A percentile compares a stretch with the other conserved stretches of the same genome.
phyloP scores from a whole-genome alignment of 495 filamentous ascomycete species.

The Penicillium malachiteum region DNA sequence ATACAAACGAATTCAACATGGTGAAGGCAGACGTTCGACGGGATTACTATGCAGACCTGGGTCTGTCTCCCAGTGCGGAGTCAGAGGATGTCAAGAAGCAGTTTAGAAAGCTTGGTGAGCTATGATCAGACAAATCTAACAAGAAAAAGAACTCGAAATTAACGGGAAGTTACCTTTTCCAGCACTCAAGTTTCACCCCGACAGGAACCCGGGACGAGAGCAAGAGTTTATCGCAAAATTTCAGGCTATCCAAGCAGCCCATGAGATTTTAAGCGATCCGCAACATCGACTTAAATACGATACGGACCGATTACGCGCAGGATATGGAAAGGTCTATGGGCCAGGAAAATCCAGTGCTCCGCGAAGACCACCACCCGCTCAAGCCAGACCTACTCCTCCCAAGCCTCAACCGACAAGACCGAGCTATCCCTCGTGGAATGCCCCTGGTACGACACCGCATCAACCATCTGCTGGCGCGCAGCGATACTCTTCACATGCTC shows the following conservation, averaged over 20 bases:
- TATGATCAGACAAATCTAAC: neutral
- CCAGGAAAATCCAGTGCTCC: slow-evolving; percentile 30
- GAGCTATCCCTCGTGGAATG: slow-evolving; percentile 14
- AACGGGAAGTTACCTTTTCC: neutral
- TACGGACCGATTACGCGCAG: slow-evolving; percentile 57
- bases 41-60: slow-evolving; percentile 88
- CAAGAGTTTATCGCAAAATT: slow-evolving; percentile 76
- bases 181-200: slow-evolving; percentile 87
- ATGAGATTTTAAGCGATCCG: slow-evolving; percentile 77
- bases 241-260: slow-evolving; percentile 78
- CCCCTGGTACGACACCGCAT: slow-evolving; percentile 33
- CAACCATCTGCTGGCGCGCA: slow-evolving; percentile 53
- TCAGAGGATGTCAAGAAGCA: slow-evolving; percentile 77
- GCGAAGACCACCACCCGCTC: slow-evolving; percentile 28
- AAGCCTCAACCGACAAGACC: slow-evolving; percentile 32
- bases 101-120: slow-evolving; percentile 77
- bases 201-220: slow-evolving; percentile 83
- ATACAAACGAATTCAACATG: slow-evolving; percentile 50
- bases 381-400: slow-evolving; percentile 25
- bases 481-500: slow-evolving; percentile 54
- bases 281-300: slow-evolving; percentile 72
- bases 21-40: slow-evolving; percentile 68
- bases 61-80: slow-evolving; percentile 61
- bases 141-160: neutral
- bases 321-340: slow-evolving; percentile 41